Evolutionary conservation across 441 rosid genomes (phyloP), one percentile per base, ranked within the genome.

Genomic region (Bruguiera hainesii): DNA sequence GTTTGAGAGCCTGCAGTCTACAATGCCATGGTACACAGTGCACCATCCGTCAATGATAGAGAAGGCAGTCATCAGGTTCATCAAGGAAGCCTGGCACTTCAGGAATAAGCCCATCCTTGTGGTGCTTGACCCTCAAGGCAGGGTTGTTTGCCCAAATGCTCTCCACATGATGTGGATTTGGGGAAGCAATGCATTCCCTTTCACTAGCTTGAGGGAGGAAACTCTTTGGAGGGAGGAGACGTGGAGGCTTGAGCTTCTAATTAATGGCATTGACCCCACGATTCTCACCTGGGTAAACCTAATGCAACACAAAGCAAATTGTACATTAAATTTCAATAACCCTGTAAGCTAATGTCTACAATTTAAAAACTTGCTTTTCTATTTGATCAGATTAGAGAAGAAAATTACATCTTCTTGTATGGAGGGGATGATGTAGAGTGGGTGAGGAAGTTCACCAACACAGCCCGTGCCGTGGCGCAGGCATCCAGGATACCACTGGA

Each of bases 101-200:
- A 77, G 80, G 76, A 82, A 80, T 79, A 89, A 79, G 82, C 88
- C 96, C 28, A 88, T 87, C 58, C 84, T 88, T 26, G 92, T 85
- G 59, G 94, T 84, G 66, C 80, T 93, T 71, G 90, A 88, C 63
- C 89, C 83, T 1, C 91, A 85, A 21, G 97, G 97, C 66, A 79
- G 74, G 35, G 87, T 87, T 42, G 84, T 76, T 21, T 71, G 81
- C 78, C 89, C 81, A 3, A 85, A 89, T 72, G 96, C 97, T 4
- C 79, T 93, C 63, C 87, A 89, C 80, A 89, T 90, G 96, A 89
- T 90, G 82, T 83, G 88, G 87, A 84, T 90, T 71, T 90, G 93
- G 92, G 88, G 88, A 20, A 81, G 73, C 71, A 65, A 57, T 33
- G 91, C 97, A 64, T 90, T 86, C 74, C 97, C 98, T 65, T 89